These are phyloP conservation scores for Dalbergia oliveri DNA, from an alignment of 306 rosid genomes.

Conservation along the genomic window DNA sequence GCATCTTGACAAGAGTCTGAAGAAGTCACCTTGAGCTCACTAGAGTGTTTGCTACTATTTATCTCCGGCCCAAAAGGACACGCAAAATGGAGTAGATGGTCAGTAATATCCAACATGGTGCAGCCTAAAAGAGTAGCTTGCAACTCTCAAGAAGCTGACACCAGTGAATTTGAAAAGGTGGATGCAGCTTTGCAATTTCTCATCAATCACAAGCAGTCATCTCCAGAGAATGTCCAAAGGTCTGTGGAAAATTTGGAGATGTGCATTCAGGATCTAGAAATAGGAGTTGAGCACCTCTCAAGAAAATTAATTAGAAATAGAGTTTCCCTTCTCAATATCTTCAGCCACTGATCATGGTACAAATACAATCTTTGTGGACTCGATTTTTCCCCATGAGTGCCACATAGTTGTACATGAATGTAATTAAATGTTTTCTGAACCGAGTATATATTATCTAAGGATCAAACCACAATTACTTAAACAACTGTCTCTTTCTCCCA, in stretches of 20 bases:
- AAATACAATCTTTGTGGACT: not conserved
- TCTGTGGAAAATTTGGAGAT: conserved; percentile 28
- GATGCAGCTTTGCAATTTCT: conserved; percentile 41
- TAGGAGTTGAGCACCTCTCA: conserved; percentile 38
- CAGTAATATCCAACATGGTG: conserved; percentile 45
- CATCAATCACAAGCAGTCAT: conserved; percentile 29
- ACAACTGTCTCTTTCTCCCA: not conserved
- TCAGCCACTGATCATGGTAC: conserved; percentile 28
- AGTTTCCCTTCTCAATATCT: conserved; percentile 47
- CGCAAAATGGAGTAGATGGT: conserved; percentile 43
- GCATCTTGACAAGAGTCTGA: conserved; percentile 45
- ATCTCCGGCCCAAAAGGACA: conserved; percentile 34
- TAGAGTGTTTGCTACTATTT: conserved; percentile 45
- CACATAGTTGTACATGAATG: conserved; percentile 43
- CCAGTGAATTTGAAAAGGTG: conserved; percentile 41
- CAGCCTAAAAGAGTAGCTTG: conserved; percentile 43
- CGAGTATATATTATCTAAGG: conserved; percentile 23
- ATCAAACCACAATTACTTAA: conserved; percentile 21
- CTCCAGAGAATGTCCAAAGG: conserved; percentile 38
- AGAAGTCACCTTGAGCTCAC: conserved; percentile 31
- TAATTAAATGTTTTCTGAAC: not conserved
- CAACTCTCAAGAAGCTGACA: conserved; percentile 30
- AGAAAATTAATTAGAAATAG: conserved; percentile 43
- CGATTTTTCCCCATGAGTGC: conserved; percentile 40
- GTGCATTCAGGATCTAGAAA: conserved; percentile 45